Conservation (phyloP, 2,329 filamentous ascomycete genomes). For the Penicillium brevicompactum region DNA sequence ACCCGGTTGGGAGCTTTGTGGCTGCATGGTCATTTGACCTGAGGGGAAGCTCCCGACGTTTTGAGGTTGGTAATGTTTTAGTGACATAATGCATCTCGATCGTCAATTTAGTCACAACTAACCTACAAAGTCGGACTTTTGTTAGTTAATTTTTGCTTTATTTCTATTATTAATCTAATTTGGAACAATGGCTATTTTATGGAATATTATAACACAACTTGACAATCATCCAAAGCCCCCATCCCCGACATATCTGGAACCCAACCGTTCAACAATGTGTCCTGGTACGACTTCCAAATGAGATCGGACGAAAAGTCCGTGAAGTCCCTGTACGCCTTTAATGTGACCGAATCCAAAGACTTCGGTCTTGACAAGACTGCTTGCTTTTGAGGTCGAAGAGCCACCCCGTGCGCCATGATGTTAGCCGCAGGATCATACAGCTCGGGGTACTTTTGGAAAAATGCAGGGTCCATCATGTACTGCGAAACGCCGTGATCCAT, state of each 20-base stretch:
- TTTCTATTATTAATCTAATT: neutral
- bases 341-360: neutral
- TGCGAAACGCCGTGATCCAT: neutral
- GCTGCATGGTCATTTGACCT: neutral
- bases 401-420: neutral
- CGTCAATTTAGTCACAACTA: neutral
- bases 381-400: neutral
- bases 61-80: neutral
- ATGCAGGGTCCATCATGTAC: neutral
- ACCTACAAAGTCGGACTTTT: neutral
- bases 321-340: neutral
- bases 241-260: neutral
- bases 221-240: neutral
- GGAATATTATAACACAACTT: neutral
- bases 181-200: too few species aligned
- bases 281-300: neutral
- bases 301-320: neutral
- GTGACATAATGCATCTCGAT: neutral
- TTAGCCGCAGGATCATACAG: neutral
- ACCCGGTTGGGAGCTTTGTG: neutral
- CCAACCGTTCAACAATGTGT: neutral
- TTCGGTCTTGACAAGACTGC: neutral
- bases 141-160: neutral
- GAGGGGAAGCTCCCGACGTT: neutral
- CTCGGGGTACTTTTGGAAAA: neutral